phyloP scores from a whole-genome alignment of 176 grass and related monocot genomes.

The Zoysia pacifica region DNA sequence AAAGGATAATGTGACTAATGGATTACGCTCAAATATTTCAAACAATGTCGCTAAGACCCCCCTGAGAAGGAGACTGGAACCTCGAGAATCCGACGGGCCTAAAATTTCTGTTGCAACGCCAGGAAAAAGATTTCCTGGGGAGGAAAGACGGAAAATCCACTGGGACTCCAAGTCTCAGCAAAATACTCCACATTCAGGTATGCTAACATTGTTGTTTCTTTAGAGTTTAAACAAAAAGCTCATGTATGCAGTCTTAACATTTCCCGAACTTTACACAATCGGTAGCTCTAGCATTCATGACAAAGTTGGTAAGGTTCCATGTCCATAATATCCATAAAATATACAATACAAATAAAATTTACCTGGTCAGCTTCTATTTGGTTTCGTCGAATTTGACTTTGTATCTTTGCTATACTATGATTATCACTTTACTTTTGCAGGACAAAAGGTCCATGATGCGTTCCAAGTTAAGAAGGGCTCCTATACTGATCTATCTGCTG shows the following conservation, averaged over 20 bases:
- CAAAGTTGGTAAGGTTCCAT: slow-evolving; percentile 15
- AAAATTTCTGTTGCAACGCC: slow-evolving; percentile 39
- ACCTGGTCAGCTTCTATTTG: not conserved
- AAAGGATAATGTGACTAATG: slow-evolving; percentile 65
- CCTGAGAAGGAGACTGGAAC: slow-evolving; percentile 55
- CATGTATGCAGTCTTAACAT: slow-evolving; percentile 9
- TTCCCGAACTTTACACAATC: slow-evolving; percentile 12
- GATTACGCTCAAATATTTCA: slow-evolving; percentile 44
- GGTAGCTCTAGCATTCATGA: not conserved
- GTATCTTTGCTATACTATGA: slow-evolving; percentile 5
- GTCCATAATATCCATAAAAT: not conserved
- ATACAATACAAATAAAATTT: slow-evolving; percentile 10
- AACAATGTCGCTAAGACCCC: slow-evolving; percentile 44
- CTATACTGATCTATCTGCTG: slow-evolving; percentile 75
- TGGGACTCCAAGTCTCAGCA: slow-evolving; percentile 57
- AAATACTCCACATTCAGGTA: slow-evolving; percentile 69
- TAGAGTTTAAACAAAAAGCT: slow-evolving; percentile 20
- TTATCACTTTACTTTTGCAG: slow-evolving; percentile 54
- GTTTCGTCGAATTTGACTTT: slow-evolving; percentile 6
- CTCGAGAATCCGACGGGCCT: slow-evolving; percentile 46
- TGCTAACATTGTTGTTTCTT: slow-evolving; percentile 29
- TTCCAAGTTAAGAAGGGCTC: slow-evolving; percentile 72
- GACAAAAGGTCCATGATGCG: slow-evolving; percentile 69
- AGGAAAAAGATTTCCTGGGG: slow-evolving; percentile 41
- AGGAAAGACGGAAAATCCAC: slow-evolving; percentile 57